A percentile compares a stretch with the other conserved stretches of the same genome.
Conservation (phyloP, 768 basidiomycete species). For the Trametopsis cervina region DNA sequence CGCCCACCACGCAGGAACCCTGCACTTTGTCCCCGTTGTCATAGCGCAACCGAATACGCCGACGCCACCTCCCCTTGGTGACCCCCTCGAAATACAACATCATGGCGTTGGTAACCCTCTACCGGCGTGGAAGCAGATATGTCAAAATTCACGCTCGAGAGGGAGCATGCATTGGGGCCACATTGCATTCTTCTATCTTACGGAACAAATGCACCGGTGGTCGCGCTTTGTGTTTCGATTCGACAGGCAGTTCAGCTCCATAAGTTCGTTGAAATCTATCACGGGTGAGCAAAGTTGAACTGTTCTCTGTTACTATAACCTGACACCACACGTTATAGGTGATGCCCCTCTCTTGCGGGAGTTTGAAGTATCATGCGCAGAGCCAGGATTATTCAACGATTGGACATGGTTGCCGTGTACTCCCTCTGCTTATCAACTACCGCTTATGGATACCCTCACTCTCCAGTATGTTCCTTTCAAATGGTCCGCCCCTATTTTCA, state of each 20-base stretch:
- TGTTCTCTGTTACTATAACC: not conserved
- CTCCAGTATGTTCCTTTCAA: constrained; percentile 71
- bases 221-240: constrained; percentile 75
- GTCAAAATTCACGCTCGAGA: constrained; percentile 17
- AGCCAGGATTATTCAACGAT: constrained; percentile 50
- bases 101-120: not conserved
- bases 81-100: not conserved
- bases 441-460: constrained; percentile 49
- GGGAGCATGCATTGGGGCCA: constrained; percentile 70
- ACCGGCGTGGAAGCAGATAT: not conserved
- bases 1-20: not conserved
- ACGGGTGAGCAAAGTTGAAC: constrained; percentile 39
- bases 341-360: constrained; percentile 67
- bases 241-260: constrained; percentile 68
- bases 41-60: constrained; percentile 2
- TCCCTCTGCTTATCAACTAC: constrained; percentile 31
- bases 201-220: constrained; percentile 79
- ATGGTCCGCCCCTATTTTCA: constrained; percentile 70
- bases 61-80: not conserved
- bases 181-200: constrained; percentile 72
- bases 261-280: constrained; percentile 67
- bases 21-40: constrained; percentile 5
- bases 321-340: constrained; percentile 34
- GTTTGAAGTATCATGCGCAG: constrained; percentile 71
- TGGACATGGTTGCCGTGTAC: constrained; percentile 72